phyloP scores from a whole-genome alignment of 1,284 basidiomycete species.

The Trichosporon asahii region DNA sequence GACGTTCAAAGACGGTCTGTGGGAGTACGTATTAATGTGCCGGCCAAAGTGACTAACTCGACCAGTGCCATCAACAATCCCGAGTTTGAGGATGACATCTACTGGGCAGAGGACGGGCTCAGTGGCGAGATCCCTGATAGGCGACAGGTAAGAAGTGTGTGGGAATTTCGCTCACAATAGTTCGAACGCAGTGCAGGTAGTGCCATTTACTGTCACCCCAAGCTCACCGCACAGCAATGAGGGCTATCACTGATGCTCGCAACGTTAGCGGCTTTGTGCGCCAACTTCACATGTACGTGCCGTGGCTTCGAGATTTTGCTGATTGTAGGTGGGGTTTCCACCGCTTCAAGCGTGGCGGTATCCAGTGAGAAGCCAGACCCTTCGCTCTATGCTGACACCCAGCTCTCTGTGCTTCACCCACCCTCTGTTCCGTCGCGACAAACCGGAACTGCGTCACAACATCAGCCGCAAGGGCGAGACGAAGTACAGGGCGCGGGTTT shows the following conservation, averaged over 20 bases:
- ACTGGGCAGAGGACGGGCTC: constrained; percentile 15
- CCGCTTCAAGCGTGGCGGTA: constrained; percentile 11
- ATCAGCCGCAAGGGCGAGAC: constrained; percentile 18
- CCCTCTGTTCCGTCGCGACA: constrained; percentile 7
- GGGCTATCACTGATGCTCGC: constrained; percentile 19
- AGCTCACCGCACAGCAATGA: constrained; percentile 16
- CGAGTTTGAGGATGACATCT: not conserved
- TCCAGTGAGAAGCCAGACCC: not conserved
- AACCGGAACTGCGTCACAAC: constrained; percentile 12
- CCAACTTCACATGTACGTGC: constrained; percentile 24
- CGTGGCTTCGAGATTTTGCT: not conserved
- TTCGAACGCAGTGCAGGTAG: constrained; percentile 19
- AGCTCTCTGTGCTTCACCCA: constrained; percentile 22
- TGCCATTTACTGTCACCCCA: not conserved
- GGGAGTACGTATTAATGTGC: constrained; percentile 15
- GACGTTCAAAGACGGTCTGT: constrained; percentile 22
- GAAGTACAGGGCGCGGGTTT: constrained; percentile 9
- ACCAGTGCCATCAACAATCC: constrained; percentile 21
- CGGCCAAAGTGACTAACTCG: not conserved
- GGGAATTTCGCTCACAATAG: constrained; percentile 4
- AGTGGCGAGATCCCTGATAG: constrained; percentile 18
- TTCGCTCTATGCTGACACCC: not conserved
- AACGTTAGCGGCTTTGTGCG: constrained; percentile 22
- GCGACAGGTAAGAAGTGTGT: constrained; percentile 5
- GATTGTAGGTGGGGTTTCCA: constrained; percentile 22